Conservation (phyloP, 148 eudicot species). For the Rhododendron griersonianum region DNA sequence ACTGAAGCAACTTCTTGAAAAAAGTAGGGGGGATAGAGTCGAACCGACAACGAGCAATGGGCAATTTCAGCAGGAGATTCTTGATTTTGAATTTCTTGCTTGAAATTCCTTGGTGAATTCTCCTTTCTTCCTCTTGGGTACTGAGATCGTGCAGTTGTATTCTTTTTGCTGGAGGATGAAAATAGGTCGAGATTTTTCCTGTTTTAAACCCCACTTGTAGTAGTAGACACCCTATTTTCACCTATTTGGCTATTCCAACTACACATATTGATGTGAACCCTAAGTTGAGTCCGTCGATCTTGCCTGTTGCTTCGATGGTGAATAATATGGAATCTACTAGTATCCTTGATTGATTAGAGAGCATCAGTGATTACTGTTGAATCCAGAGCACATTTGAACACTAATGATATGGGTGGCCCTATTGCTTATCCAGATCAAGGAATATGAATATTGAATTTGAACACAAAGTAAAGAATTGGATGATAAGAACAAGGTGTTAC, state of each 20-base stretch:
- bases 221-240: background rate
- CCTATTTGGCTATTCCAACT: background rate
- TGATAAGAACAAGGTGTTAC: background rate
- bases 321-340: background rate
- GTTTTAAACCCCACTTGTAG: background rate
- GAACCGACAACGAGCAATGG: background rate
- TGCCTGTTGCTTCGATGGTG: background rate
- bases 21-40: background rate
- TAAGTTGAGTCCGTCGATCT: background rate
- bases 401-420: background rate
- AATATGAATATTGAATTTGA: background rate
- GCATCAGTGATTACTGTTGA: background rate
- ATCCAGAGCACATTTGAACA: background rate
- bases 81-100: background rate
- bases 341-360: background rate
- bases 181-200: background rate
- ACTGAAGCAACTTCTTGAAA: background rate
- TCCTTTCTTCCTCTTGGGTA: background rate
- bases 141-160: background rate
- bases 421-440: background rate
- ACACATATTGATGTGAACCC: background rate
- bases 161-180: background rate
- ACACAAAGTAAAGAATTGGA: background rate
- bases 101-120: background rate
- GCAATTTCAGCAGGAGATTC: background rate